A percentile compares a stretch with the other conserved stretches of the same genome.
phyloP scores from a whole-genome alignment of 768 basidiomycete genomes.

The Jaapia argillacea region DNA sequence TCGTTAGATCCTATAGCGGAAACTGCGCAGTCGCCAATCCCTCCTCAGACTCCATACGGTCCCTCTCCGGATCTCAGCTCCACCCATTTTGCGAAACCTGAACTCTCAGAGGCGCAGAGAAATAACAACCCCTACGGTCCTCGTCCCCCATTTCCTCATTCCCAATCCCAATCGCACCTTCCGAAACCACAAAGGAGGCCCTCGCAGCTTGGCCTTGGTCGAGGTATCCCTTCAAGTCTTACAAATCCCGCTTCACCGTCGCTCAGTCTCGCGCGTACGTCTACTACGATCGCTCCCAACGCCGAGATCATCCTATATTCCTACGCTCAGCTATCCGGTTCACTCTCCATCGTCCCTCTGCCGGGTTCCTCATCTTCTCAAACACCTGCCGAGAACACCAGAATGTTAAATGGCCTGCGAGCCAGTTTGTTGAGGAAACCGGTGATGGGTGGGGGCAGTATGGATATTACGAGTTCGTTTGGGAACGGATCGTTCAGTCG shows the following conservation, averaged over 20 bases:
- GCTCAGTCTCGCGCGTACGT: slow-evolving; percentile 27
- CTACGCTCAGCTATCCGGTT: slow-evolving; percentile 73
- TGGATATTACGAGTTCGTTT: slow-evolving; percentile 58
- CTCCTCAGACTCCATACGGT: slow-evolving; percentile 18
- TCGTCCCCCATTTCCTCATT: slow-evolving; percentile 37
- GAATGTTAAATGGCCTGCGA: slow-evolving; percentile 37
- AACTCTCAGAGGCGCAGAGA: too few relatives aligned
- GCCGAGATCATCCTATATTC: slow-evolving; percentile 74
- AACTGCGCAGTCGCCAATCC: slow-evolving; percentile 12
- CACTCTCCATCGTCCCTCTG: slow-evolving; percentile 45
- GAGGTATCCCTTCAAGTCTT: slow-evolving; percentile 19
- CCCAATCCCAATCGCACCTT: slow-evolving; percentile 1
- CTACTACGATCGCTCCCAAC: slow-evolving; percentile 32
- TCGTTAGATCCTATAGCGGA: slow-evolving; percentile 25
- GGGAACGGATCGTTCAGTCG: slow-evolving; percentile 4
- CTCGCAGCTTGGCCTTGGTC: slow-evolving; percentile 37
- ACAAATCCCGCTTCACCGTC: slow-evolving; percentile 17
- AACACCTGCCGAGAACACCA: slow-evolving; percentile 27
- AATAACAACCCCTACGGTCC: slow-evolving; percentile 27
- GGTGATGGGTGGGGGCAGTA: slow-evolving; percentile 62
- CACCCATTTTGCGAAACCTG: slow-evolving; percentile 8
- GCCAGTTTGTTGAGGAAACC: slow-evolving; percentile 36
- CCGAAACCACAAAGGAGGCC: slow-evolving; percentile 22
- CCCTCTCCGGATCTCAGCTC: slow-evolving; percentile 18
- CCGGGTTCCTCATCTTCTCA: slow-evolving; percentile 23